These are phyloP conservation scores for Salix brachista DNA, from an alignment of 345 rosid species.

Conservation along the genomic window DNA sequence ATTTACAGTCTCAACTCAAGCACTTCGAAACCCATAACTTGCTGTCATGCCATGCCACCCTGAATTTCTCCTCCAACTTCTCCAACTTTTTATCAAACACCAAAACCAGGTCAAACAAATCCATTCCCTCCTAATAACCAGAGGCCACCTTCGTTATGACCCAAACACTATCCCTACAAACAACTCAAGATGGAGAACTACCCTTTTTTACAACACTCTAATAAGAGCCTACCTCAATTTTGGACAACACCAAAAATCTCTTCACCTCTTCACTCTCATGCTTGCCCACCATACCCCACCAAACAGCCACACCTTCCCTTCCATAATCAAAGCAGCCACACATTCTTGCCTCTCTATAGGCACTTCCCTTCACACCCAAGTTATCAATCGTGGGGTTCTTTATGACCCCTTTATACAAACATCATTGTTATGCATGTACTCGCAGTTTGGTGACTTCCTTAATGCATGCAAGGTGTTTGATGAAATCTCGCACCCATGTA, in stretches of 20 bases:
- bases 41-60: background rate
- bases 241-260: constrained; percentile 30
- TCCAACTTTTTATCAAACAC: constrained; percentile 44
- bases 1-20: background rate
- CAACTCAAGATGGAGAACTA: constrained; percentile 38
- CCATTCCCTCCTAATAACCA: constrained; percentile 43
- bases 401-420: constrained; percentile 52
- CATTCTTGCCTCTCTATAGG: constrained; percentile 31
- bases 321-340: constrained; percentile 46
- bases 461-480: constrained; percentile 51
- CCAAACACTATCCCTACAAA: background rate
- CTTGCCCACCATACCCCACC: constrained; percentile 43
- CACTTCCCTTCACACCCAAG: constrained; percentile 49
- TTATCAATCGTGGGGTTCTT: constrained; percentile 43
- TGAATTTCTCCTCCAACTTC: constrained; percentile 45
- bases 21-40: no score
- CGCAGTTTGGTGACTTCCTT: constrained; percentile 21
- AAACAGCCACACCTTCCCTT: constrained; percentile 60
- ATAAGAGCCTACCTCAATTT: constrained; percentile 53
- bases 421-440: constrained; percentile 46
- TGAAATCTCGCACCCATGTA: constrained; percentile 46
- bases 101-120: constrained; percentile 49
- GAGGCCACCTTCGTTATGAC: constrained; percentile 22
- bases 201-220: constrained; percentile 53
- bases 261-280: constrained; percentile 56